Conservation (phyloP, 2,329 filamentous ascomycete species). For the Cladosporium sp. region DNA sequence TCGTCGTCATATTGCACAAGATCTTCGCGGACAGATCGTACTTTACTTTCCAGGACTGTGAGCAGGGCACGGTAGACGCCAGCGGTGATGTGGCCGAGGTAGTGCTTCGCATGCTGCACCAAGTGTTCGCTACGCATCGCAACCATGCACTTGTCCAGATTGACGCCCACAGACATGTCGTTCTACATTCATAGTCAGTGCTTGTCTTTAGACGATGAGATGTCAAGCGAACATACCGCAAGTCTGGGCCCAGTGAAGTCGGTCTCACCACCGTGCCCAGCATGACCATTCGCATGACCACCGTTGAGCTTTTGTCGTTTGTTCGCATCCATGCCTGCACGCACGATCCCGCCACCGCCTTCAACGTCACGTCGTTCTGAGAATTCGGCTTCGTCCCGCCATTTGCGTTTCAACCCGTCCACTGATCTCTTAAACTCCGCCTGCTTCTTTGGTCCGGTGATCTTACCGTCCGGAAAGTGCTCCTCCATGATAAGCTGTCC, state of each 20-base stretch:
- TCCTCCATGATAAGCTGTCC: slow-evolving; percentile 58
- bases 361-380: slow-evolving; percentile 25
- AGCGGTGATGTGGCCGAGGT: slow-evolving; percentile 69
- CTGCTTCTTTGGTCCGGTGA: slow-evolving; percentile 64
- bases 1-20: slow-evolving; percentile 36
- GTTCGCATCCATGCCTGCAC: slow-evolving; percentile 19
- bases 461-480: slow-evolving; percentile 47
- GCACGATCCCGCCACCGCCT: slow-evolving; percentile 23
- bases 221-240: slow-evolving; percentile 29
- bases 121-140: slow-evolving; percentile 76
- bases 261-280: slow-evolving; percentile 17
- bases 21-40: slow-evolving; percentile 63
- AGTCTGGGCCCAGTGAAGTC: slow-evolving; percentile 29
- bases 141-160: slow-evolving; percentile 79
- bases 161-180: slow-evolving; percentile 71
- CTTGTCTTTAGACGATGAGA: not conserved
- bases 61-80: slow-evolving; percentile 75
- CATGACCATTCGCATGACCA: slow-evolving; percentile 27
- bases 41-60: slow-evolving; percentile 63
- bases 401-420: slow-evolving; percentile 51
- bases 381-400: slow-evolving; percentile 40
- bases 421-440: slow-evolving; percentile 58
- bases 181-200: slow-evolving; percentile 45
- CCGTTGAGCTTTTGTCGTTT: slow-evolving; percentile 34
- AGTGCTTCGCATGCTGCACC: slow-evolving; percentile 65